These are phyloP conservation scores for Kalanchoe fedtschenkoi DNA, from an alignment of 164 flowering plant species.

Conservation along the genomic window DNA sequence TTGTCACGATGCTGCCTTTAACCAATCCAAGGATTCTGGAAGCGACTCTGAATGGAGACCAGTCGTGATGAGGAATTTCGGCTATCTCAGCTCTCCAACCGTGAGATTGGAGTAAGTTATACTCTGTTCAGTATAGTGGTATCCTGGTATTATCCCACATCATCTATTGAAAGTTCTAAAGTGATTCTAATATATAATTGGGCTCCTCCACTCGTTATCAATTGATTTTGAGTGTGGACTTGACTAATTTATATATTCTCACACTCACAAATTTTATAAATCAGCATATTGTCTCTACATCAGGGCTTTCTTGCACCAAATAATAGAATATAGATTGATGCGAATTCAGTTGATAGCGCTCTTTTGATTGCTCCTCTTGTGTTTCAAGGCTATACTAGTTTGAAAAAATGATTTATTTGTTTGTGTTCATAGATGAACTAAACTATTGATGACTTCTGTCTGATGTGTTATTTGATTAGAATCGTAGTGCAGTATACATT, in stretches of 20 bases:
- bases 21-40: conserved; percentile 44
- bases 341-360: not conserved
- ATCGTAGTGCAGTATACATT: too few species aligned
- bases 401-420: not conserved
- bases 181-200: too few species aligned
- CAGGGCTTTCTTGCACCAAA: not conserved
- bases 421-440: too few species aligned
- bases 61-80: conserved; percentile 44
- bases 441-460: not conserved
- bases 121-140: too few species aligned
- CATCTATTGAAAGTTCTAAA: too few species aligned
- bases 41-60: conserved; percentile 86
- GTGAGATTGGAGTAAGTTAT: conserved; percentile 69
- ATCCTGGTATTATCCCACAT: too few species aligned
- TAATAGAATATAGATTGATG: not conserved
- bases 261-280: not conserved
- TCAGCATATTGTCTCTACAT: not conserved
- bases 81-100: conserved; percentile 49
- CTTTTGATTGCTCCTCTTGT: not conserved
- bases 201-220: too few species aligned
- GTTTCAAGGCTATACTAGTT: not conserved
- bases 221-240: too few species aligned
- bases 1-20: conserved; percentile 50
- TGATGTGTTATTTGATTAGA: not conserved
- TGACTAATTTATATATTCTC: too few species aligned